Conservation (phyloP, 208 protist species). For the Trypanosomatidae sp. region DNA sequence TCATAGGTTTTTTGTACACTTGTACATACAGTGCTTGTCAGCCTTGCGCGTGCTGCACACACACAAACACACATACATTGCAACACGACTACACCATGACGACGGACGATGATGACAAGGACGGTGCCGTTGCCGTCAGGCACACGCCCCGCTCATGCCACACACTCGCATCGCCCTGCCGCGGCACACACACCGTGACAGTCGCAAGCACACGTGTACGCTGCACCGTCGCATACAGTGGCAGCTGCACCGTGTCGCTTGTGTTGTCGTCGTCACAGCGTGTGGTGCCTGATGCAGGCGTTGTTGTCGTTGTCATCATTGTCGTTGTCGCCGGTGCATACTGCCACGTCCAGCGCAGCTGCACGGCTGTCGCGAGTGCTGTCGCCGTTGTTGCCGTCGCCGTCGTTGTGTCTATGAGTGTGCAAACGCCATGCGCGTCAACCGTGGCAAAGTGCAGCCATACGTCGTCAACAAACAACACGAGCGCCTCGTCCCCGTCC, state of each 20-base stretch:
- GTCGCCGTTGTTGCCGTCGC: neutral
- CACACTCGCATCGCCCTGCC: slow-evolving; percentile 5
- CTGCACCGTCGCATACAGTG: slow-evolving; percentile 75
- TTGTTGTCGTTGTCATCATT: slow-evolving; percentile 9
- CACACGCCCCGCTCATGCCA: slow-evolving; percentile 85
- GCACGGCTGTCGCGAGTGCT: slow-evolving; percentile 15
- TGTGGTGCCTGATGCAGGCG: slow-evolving; percentile 10
- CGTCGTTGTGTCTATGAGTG: slow-evolving; percentile 16
- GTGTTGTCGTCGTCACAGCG: slow-evolving; percentile 7
- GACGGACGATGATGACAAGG: no score
- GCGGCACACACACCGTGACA: slow-evolving; percentile 22
- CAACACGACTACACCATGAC: slow-evolving; percentile 8
- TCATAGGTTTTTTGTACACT: no score
- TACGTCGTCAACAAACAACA: slow-evolving; percentile 9
- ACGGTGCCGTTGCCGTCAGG: slow-evolving; percentile 59
- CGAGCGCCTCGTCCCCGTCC: neutral
- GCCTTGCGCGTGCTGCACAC: neutral
- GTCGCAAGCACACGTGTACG: slow-evolving; percentile 64
- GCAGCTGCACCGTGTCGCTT: slow-evolving; percentile 21
- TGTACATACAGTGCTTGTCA: slow-evolving; percentile 1
- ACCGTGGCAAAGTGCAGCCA: slow-evolving; percentile 46
- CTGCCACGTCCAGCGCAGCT: slow-evolving; percentile 26
- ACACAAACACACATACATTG: slow-evolving; percentile 5
- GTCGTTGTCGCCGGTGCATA: slow-evolving; percentile 4
- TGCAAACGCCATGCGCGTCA: slow-evolving; percentile 16